These are phyloP conservation scores for Gynostemma pentaphyllum DNA, from an alignment of 306 rosid species.

Conservation along the genomic window DNA sequence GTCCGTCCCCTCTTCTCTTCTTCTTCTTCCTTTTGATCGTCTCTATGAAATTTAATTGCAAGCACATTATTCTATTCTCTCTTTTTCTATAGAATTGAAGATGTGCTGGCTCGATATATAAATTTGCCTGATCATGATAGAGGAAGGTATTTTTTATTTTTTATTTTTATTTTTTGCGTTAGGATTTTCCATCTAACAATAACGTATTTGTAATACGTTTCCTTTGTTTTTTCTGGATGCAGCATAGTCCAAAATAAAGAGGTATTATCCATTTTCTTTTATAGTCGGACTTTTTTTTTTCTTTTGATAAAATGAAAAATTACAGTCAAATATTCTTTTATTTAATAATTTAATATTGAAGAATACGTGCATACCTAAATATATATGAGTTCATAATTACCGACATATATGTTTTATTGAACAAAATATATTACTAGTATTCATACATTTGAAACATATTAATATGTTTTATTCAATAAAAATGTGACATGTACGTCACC, in stretches of 20 bases:
- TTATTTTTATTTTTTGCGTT: background rate
- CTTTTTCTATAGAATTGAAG: slow-evolving; percentile 56
- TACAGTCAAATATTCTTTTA: background rate
- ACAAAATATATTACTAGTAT: too few species aligned
- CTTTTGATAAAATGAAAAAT: background rate
- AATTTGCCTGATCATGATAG: slow-evolving; percentile 75
- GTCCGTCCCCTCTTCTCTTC: slow-evolving; percentile 5
- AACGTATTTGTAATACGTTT: background rate
- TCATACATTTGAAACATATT: too few species aligned
- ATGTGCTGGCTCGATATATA: slow-evolving; percentile 68
- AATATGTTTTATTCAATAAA: too few species aligned
- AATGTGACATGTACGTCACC: too few species aligned
- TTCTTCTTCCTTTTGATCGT: background rate
- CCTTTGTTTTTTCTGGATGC: slow-evolving; percentile 2
- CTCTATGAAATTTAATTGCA: too few species aligned
- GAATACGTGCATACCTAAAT: too few species aligned
- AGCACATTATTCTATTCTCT: background rate
- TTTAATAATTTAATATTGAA: background rate
- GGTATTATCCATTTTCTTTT: too few species aligned
- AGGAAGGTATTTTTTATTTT: slow-evolving; percentile 34
- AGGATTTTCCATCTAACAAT: background rate
- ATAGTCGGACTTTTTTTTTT: background rate
- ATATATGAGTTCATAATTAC: too few species aligned
- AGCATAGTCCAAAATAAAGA: slow-evolving; percentile 75
- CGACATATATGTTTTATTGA: too few species aligned